Evolutionary conservation across 2,329 filamentous ascomycete genomes (phyloP).

Genomic region (Alternaria sp.): DNA sequence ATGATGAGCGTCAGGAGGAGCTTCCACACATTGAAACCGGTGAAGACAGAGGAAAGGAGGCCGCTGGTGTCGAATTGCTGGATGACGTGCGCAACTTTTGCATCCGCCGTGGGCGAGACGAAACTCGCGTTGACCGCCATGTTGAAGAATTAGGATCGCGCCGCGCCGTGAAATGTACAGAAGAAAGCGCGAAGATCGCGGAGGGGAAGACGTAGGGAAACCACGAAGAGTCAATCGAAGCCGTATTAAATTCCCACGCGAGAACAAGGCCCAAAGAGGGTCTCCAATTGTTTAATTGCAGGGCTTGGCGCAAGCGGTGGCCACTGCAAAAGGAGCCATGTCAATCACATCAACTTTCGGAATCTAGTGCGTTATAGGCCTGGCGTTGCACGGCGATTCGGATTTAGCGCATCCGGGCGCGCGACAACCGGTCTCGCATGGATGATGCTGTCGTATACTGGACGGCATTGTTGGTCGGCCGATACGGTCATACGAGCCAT

Average conservation of each 20-base stretch:
- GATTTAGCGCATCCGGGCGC: conserved; percentile 9
- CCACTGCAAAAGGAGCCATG: conserved; percentile 18
- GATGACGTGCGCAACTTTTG: conserved; percentile 44
- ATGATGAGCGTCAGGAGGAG: conserved; percentile 68
- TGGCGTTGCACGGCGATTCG: conserved; percentile 15
- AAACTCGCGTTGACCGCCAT: conserved; percentile 52
- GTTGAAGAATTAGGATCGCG: conserved; percentile 10
- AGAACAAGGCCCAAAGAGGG: conserved; percentile 22
- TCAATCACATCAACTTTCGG: conserved; percentile 6
- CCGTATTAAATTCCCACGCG: conserved; percentile 16
- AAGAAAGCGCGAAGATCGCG: conserved; percentile 15
- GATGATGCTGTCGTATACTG: conserved; percentile 3
- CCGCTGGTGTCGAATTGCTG: conserved; percentile 42
- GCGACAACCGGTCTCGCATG: conserved; percentile 1
- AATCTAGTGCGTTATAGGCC: conserved; percentile 5
- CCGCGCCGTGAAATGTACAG: conserved; percentile 3
- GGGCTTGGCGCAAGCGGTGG: conserved; percentile 21
- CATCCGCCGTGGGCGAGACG: conserved; percentile 51
- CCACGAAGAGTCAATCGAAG: conserved; percentile 13
- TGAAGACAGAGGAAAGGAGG: conserved; percentile 43
- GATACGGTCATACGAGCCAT: conserved; percentile 3
- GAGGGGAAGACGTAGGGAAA: conserved; percentile 9
- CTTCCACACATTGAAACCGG: conserved; percentile 41
- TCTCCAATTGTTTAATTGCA: conserved; percentile 24
- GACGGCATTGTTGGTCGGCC: not conserved